Percentiles rank a stretch among this genome's conserved stretches.
phyloP scores from a whole-genome alignment of 805 yeast species.

The Lachancea sp. region DNA sequence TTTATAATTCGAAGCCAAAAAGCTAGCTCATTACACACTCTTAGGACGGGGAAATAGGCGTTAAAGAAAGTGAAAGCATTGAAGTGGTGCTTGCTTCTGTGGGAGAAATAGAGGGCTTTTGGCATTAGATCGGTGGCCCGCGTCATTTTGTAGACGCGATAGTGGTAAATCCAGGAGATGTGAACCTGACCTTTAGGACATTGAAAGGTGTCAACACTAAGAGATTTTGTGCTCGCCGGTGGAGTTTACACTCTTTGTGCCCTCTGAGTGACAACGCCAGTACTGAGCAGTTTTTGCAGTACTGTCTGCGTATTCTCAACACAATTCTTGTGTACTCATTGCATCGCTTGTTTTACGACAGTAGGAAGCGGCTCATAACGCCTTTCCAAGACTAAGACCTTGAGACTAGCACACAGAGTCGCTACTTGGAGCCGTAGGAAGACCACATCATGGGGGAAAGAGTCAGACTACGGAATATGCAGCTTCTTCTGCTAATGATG shows the following conservation, averaged over 20 bases:
- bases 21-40: no score
- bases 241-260: slow-evolving; percentile 67
- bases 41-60: no score
- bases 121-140: background rate
- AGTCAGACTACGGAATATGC: slow-evolving; percentile 30
- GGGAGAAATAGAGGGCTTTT: slow-evolving; percentile 6
- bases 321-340: slow-evolving; percentile 40
- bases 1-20: no score
- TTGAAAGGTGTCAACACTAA: slow-evolving; percentile 7
- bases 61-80: no score
- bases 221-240: slow-evolving; percentile 43
- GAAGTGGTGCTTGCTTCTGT: no score
- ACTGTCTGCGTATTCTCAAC: slow-evolving; percentile 44
- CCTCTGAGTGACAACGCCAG: slow-evolving; percentile 43
- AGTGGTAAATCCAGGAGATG: background rate
- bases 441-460: slow-evolving; percentile 34
- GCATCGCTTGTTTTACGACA: slow-evolving; percentile 40
- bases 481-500: slow-evolving; percentile 32
- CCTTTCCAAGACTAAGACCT: slow-evolving; percentile 47
- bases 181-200: slow-evolving; percentile 4
- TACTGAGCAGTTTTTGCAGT: slow-evolving; percentile 42
- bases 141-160: slow-evolving; percentile 5
- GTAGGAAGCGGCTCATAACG: slow-evolving; percentile 32
- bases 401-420: slow-evolving; percentile 47
- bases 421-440: slow-evolving; percentile 41